Percentiles rank a stretch among this genome's conserved stretches.
Evolutionary conservation across 2,329 filamentous ascomycete species (phyloP).

Genomic region (Cercospora zeae-maydis): DNA sequence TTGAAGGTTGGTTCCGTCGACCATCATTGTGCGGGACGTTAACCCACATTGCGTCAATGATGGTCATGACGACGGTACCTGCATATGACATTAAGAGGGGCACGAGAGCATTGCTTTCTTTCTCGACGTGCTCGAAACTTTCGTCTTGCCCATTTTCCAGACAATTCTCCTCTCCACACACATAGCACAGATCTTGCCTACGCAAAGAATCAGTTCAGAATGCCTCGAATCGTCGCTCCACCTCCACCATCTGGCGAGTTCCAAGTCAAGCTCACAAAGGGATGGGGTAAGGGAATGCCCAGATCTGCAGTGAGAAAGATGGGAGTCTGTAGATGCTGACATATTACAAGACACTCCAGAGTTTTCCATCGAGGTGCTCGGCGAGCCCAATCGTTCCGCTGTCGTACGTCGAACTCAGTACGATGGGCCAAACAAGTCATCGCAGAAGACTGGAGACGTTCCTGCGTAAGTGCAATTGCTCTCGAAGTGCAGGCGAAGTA

Average conservation of each 20-base stretch:
- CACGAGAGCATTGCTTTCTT: slow-evolving; percentile 1
- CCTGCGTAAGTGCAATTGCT: slow-evolving; percentile 28
- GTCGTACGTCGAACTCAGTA: slow-evolving; percentile 35
- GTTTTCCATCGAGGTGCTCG: slow-evolving; percentile 41
- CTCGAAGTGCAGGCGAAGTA: neutral
- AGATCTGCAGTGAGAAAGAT: neutral
- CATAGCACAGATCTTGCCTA: neutral
- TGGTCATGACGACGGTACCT: slow-evolving; percentile 11
- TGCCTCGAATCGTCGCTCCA: slow-evolving; percentile 38
- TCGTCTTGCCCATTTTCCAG: neutral
- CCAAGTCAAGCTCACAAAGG: slow-evolving; percentile 33
- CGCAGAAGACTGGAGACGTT: slow-evolving; percentile 41
- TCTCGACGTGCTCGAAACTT: neutral
- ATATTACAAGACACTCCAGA: slow-evolving; percentile 31
- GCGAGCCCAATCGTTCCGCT: slow-evolving; percentile 42
- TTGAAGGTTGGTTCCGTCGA: neutral
- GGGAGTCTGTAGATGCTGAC: slow-evolving; percentile 13
- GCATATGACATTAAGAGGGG: slow-evolving; percentile 9
- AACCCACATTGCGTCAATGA: slow-evolving; percentile 10
- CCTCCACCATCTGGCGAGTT: slow-evolving; percentile 38
- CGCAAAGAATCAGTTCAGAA: slow-evolving; percentile 17
- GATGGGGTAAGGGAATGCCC: slow-evolving; percentile 28
- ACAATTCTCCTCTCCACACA: neutral
- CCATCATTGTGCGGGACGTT: slow-evolving; percentile 3
- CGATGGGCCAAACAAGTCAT: slow-evolving; percentile 33